These are phyloP conservation scores for Suhomyces kunorum DNA, from an alignment of 1,139 yeast species.

Conservation along the genomic window DNA sequence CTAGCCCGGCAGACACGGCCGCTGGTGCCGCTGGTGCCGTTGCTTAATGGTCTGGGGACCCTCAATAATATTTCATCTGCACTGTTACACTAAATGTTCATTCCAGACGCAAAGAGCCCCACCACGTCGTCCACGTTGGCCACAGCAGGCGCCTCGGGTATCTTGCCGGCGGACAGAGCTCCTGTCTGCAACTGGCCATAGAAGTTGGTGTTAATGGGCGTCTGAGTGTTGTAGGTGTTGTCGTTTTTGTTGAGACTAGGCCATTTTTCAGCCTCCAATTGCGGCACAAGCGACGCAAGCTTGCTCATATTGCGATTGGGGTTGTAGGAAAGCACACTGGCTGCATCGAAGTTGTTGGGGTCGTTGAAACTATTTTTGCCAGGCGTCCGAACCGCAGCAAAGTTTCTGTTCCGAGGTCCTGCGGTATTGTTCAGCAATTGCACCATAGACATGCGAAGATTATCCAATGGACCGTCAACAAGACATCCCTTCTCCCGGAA, in stretches of 20 bases:
- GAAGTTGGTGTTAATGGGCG: slow-evolving; percentile 43
- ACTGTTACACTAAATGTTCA: slow-evolving; percentile 16
- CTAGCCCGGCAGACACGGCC: too few species aligned
- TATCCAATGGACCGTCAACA: slow-evolving; percentile 90
- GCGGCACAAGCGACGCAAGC: not conserved
- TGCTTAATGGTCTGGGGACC: too few species aligned
- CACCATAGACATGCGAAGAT: slow-evolving; percentile 70
- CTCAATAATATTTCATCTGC: too few species aligned
- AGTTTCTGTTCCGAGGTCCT: slow-evolving; percentile 1
- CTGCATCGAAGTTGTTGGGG: slow-evolving; percentile 44
- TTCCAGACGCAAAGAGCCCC: slow-evolving; percentile 44
- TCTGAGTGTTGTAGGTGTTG: slow-evolving; percentile 20
- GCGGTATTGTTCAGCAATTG: slow-evolving; percentile 37
- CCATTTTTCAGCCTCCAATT: slow-evolving; percentile 30
- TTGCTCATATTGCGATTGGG: slow-evolving; percentile 3
- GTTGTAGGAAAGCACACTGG: slow-evolving; percentile 50
- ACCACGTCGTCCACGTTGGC: not conserved
- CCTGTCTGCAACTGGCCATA: slow-evolving; percentile 38
- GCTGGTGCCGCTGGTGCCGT: too few species aligned
- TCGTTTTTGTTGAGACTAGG: slow-evolving; percentile 32
- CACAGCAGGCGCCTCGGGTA: slow-evolving; percentile 37
- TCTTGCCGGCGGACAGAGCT: too few species aligned
- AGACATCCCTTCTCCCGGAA: slow-evolving; percentile 83
- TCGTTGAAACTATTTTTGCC: slow-evolving; percentile 8
- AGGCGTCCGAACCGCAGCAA: slow-evolving; percentile 2